These are phyloP conservation scores for Rhodotorula glutinis DNA, from an alignment of 1,284 basidiomycete genomes.

Conservation along the genomic window DNA sequence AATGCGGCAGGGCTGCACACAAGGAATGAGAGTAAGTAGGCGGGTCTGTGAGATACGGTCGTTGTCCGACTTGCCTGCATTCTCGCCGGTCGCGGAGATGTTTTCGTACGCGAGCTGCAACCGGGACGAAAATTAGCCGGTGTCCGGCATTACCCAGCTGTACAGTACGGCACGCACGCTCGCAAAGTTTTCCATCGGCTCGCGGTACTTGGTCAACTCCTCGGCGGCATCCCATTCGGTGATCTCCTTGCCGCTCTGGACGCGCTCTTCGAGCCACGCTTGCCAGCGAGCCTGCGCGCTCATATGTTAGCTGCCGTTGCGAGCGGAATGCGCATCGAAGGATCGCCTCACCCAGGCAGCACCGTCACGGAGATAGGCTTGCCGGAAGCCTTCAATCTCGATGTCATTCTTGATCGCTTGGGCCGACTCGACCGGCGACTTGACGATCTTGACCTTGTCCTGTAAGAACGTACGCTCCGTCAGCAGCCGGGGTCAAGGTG, in stretches of 20 bases:
- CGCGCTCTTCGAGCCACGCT: conserved; percentile 83
- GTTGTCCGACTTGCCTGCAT: conserved; percentile 64
- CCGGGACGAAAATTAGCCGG: neutral
- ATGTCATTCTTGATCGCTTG: conserved; percentile 85
- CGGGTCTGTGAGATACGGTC: neutral
- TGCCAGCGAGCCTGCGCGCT: conserved; percentile 63
- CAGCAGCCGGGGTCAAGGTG: no score
- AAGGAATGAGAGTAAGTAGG: neutral
- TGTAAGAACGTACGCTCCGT: neutral
- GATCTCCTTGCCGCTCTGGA: conserved; percentile 62
- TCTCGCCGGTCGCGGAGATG: conserved; percentile 84
- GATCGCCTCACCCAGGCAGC: conserved; percentile 68
- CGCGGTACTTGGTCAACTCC: conserved; percentile 75
- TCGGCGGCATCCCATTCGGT: conserved; percentile 89
- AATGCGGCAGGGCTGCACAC: conserved; percentile 78
- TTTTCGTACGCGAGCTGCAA: conserved; percentile 76
- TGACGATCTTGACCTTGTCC: conserved; percentile 16
- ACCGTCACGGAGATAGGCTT: conserved; percentile 86
- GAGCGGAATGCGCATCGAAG: neutral
- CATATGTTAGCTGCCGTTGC: neutral
- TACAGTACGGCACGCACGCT: conserved; percentile 52
- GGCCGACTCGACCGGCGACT: conserved; percentile 63
- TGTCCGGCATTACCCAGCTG: conserved; percentile 48
- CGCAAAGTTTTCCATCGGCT: conserved; percentile 66
- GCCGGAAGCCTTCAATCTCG: conserved; percentile 76